A percentile compares a stretch with the other conserved stretches of the same genome.
Conservation (phyloP, 495 filamentous ascomycete genomes). For the Aspergillus avenaceus region DNA sequence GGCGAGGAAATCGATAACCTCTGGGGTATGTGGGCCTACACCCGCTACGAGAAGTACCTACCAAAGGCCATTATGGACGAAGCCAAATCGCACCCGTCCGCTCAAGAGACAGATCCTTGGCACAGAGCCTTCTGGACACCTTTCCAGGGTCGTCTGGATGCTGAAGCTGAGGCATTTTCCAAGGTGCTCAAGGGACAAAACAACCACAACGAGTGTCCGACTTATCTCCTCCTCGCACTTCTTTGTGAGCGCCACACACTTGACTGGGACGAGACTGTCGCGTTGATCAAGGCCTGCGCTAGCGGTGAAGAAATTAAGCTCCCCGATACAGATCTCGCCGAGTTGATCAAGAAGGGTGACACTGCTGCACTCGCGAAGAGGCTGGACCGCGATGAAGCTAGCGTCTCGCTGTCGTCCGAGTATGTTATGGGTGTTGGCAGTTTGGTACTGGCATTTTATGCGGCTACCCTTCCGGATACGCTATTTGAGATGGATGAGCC, state of each 20-base stretch:
- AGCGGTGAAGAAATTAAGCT: neutral
- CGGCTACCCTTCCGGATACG: conserved; percentile 2
- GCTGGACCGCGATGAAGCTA: conserved; percentile 7
- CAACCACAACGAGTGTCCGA: conserved; percentile 9
- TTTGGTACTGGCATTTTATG: conserved; percentile 5
- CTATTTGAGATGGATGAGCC: conserved; percentile 9
- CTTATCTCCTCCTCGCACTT: conserved; percentile 2
- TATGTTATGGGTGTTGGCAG: conserved; percentile 9
- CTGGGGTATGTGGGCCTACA: conserved; percentile 7
- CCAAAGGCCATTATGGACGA: neutral
- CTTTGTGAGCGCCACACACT: conserved; percentile 9
- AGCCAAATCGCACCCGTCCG: neutral
- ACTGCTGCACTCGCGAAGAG: conserved; percentile 2
- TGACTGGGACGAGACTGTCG: conserved; percentile 11
- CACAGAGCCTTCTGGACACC: conserved; percentile 7
- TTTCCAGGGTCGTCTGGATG: conserved; percentile 8
- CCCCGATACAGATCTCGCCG: conserved; percentile 2
- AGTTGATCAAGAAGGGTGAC: conserved; percentile 1
- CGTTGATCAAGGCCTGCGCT: conserved; percentile 1
- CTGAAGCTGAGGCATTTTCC: conserved; percentile 1
- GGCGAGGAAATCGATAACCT: conserved; percentile 12
- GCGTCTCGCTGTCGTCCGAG: conserved; percentile 7
- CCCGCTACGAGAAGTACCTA: conserved; percentile 6
- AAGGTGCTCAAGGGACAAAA: neutral
- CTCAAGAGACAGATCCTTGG: conserved; percentile 2